These are phyloP conservation scores for Geotrichum restrictum DNA, from an alignment of 1,139 yeast species.

Conservation along the genomic window DNA sequence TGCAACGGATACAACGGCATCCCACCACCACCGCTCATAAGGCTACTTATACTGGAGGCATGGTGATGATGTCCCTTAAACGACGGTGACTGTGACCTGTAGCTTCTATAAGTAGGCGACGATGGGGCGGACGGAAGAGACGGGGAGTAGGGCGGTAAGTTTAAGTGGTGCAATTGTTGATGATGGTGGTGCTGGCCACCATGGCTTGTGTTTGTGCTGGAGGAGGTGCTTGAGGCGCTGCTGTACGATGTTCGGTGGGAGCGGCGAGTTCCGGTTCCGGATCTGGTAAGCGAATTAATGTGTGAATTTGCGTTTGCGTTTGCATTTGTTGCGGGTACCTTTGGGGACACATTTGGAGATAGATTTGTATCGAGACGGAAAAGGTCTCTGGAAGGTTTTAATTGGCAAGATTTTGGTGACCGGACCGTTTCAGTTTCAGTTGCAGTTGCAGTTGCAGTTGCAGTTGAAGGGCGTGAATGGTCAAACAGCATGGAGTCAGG, in stretches of 20 bases:
- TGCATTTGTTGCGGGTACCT: neutral
- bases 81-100: constrained; percentile 3
- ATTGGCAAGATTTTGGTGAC: no score
- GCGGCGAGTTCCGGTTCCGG: no score
- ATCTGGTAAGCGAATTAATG: no score
- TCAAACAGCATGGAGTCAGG: neutral
- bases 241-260: no score
- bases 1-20: neutral
- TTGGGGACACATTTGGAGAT: neutral
- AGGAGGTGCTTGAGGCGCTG: constrained; percentile 1
- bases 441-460: no score
- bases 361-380: neutral
- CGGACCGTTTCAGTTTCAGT: no score
- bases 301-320: no score
- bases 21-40: neutral
- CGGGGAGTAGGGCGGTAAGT: constrained; percentile 9
- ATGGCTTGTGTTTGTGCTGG: neutral
- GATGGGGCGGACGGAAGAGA: constrained; percentile 2
- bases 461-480: no score
- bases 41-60: constrained; percentile 7
- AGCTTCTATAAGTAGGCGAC: constrained; percentile 2
- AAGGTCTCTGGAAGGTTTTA: no score
- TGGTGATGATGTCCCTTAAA: constrained; percentile 1
- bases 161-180: constrained; percentile 3
- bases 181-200: neutral